Evolutionary conservation across 305 asterid genomes (phyloP), one percentile per base, ranked within the genome.

Genomic region (Fraxinus velutina): DNA sequence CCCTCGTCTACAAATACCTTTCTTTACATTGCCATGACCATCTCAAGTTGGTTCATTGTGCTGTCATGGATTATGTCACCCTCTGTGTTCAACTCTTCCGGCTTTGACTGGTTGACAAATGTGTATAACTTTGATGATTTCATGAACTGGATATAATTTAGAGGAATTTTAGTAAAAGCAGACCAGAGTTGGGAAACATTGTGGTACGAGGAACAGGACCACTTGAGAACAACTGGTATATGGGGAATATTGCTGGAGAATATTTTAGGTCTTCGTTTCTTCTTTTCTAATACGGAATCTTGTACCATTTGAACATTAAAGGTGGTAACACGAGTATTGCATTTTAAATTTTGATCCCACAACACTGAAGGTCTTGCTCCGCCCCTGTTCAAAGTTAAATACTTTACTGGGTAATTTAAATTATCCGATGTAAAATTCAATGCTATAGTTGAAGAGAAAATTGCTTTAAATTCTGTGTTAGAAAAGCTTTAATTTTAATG

Each of bases 151-250:
- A 79, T 95, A 79, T 92, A 96, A 95, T 95, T 85, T 83, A 91
- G 84, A 39, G 99, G 98, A 37, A 91, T 92, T 85, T 84, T 95
- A 29, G 90, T 88, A 68, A 95, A 89, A 89, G 90, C 97, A 2
- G 99, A 95, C 55, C 93, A 86, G 78, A 91, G 98, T 86, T 95
- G 99, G 99, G 99, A 95, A 82, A 91, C 93, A n/a, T 95, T 97
- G 99, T 95, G 99, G 98, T 91, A 95, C 1, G 98, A 95, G 84
- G 98, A 95, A 75, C 98, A 95, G 85, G 98, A 92, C 44, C 98
- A 95, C 85, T 88, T 93, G 84, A 88, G 97, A 87, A 91, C 94
- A 70, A 95, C 99, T 15, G 97, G 99, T 17, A 92, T 95, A 19
- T 95, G 98, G 98, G 97, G 99, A 33, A 93, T 93, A 81, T 72